Evolutionary conservation across 345 rosid species (phyloP).

Genomic region (Eucalyptus coolabah): DNA sequence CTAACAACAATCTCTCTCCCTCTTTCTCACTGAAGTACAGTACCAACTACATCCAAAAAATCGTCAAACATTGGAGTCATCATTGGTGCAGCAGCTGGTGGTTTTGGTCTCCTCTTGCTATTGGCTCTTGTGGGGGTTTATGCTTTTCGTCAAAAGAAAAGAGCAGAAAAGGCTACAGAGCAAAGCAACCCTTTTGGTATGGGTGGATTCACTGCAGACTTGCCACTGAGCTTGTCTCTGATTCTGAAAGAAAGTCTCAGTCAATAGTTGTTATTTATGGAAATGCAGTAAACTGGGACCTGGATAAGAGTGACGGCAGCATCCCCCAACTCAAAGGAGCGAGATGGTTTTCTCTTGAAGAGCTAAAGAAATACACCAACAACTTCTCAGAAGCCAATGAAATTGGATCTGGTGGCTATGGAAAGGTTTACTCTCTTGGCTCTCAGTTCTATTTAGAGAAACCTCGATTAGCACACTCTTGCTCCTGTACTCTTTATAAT

Average conservation of each 20-base stretch:
- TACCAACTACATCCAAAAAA: constrained; percentile 5
- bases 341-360: constrained; percentile 62
- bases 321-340: constrained; percentile 76
- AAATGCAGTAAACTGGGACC: constrained; percentile 60
- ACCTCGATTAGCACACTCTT: neutral
- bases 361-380: constrained; percentile 52
- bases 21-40: neutral
- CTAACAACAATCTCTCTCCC: neutral
- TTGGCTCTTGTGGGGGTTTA: constrained; percentile 55
- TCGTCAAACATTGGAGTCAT: constrained; percentile 34
- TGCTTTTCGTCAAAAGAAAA: constrained; percentile 57
- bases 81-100: constrained; percentile 68
- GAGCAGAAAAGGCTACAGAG: constrained; percentile 53
- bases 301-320: constrained; percentile 30
- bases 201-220: neutral
- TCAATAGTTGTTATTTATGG: neutral
- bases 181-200: constrained; percentile 70
- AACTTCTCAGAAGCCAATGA: constrained; percentile 63
- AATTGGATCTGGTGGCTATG: constrained; percentile 87
- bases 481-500: neutral
- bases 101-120: constrained; percentile 27
- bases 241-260: neutral
- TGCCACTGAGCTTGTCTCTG: neutral
- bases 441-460: neutral
- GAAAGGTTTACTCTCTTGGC: constrained; percentile 37